Evolutionary conservation across 2,329 filamentous ascomycete genomes (phyloP).

Genomic region (Furcasterigmium sp.): DNA sequence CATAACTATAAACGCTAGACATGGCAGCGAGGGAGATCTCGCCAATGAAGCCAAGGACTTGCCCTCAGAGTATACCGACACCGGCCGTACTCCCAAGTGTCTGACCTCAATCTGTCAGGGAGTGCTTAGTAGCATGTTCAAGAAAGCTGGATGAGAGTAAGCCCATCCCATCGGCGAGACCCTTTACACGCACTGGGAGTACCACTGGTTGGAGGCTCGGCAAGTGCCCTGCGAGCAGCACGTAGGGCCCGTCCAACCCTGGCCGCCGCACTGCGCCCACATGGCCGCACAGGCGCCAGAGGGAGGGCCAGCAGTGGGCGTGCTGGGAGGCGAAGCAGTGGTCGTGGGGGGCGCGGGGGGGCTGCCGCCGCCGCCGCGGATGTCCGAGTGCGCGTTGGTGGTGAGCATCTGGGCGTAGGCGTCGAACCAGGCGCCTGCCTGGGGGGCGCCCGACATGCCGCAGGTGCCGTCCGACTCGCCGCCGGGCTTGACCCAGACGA

Average conservation of each 20-base stretch:
- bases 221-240: constrained; percentile 20
- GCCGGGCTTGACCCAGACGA: constrained; percentile 40
- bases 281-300: constrained; percentile 9
- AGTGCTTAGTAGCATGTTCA: too few species aligned
- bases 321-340: not conserved
- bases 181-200: constrained; percentile 19
- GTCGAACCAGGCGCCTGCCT: constrained; percentile 34
- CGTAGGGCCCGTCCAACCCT: constrained; percentile 18
- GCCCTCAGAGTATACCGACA: too few species aligned
- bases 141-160: too few species aligned
- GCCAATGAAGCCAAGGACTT: too few species aligned
- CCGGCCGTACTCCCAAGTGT: too few species aligned
- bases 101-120: too few species aligned
- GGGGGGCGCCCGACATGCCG: constrained; percentile 28
- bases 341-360: not conserved
- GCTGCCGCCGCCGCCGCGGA: not conserved
- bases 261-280: constrained; percentile 18
- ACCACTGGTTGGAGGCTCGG: constrained; percentile 18
- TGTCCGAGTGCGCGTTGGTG: constrained; percentile 26
- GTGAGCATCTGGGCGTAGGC: constrained; percentile 34
- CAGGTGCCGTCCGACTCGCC: constrained; percentile 37
- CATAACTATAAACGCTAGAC: too few species aligned
- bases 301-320: constrained; percentile 5
- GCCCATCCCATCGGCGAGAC: not conserved
- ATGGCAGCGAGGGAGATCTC: too few species aligned